Conservation (phyloP, 495 filamentous ascomycete species). For the Hamigera avellanea region DNA sequence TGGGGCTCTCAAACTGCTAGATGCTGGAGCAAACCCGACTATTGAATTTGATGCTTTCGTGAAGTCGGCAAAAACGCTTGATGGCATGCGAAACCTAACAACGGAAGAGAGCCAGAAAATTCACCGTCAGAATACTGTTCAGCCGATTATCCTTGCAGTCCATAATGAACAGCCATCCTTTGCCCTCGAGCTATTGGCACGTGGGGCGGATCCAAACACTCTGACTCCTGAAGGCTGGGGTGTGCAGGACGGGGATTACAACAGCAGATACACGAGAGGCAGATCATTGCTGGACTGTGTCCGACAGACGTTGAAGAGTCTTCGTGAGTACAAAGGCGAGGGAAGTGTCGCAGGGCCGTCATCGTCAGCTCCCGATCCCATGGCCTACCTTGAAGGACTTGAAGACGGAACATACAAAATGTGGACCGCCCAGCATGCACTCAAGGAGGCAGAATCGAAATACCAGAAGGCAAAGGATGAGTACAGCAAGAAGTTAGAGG, state of each 20-base stretch:
- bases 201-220: conserved; percentile 47
- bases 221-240: conserved; percentile 24
- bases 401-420: conserved; percentile 39
- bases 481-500: conserved; percentile 2
- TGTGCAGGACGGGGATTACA: conserved; percentile 8
- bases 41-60: conserved; percentile 30
- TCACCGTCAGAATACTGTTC: conserved; percentile 29
- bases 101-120: conserved; percentile 26
- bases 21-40: conserved; percentile 26
- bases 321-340: conserved; percentile 31
- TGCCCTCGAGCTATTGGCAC: conserved; percentile 43
- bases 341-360: conserved; percentile 6
- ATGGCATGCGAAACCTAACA: conserved; percentile 5
- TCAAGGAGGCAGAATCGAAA: conserved; percentile 11
- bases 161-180: conserved; percentile 33
- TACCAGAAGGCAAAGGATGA: conserved; percentile 3
- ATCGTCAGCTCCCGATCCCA: conserved; percentile 17
- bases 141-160: conserved; percentile 51
- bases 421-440: conserved; percentile 29
- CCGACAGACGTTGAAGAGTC: conserved; percentile 29
- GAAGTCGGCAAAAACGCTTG: conserved; percentile 15
- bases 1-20: conserved; percentile 31
- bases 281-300: conserved; percentile 44
- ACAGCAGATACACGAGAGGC: conserved; percentile 13
- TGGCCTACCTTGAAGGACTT: conserved; percentile 31